Evolutionary conservation across 768 basidiomycete genomes (phyloP), one percentile per base, ranked within the genome.

Genomic region (Boletus speciosus): DNA sequence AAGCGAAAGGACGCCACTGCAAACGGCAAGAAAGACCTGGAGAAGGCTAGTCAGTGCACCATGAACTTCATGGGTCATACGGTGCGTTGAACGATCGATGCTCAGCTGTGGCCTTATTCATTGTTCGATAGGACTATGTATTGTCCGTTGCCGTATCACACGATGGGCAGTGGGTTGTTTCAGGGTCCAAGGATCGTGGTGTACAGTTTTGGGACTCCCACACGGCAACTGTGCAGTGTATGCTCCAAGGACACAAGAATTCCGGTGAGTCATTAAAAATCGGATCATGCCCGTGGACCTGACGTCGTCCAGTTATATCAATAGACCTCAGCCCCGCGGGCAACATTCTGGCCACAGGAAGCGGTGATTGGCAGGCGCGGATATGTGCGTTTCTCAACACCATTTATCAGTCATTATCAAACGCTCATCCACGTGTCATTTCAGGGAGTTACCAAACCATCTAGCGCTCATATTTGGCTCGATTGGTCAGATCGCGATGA

Each of bases 121-220:
- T 47, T 41, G 44, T 29, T 36, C 16, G 2, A 35, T 60, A 84
- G 82, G 86, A 88, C 67, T 88, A 86, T 55, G 86, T 88, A 54
- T 76, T 88, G 47, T 82, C 81, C 43, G 85, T 86, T 43, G 84
- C 84, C 19, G 90, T 94, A 45, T 93, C 91, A 43, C 88, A 93
- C 58, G 95, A 98, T 70, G 92, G 91, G 56, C 84, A 90, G 60
- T 88, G 93, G 90, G 88, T 98, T 61, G 95, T 97, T 11, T 94
- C 92, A 11, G 96, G 97, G 48, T 87, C 85, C 35, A 98, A 98
- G 74, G 97, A 99, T 69, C 88, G 97, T 12, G 89, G 93, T 1
- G 94, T 99, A 51, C 92, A 95, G 69, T 93, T 96, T 68, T 93
- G 90, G 86, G 91, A 95, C 66, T 83, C 90, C 49, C 78, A 81